These are phyloP conservation scores for Phytophthora pinifolia DNA, from an alignment of 352 stramenopile genomes.

Conservation along the genomic window DNA sequence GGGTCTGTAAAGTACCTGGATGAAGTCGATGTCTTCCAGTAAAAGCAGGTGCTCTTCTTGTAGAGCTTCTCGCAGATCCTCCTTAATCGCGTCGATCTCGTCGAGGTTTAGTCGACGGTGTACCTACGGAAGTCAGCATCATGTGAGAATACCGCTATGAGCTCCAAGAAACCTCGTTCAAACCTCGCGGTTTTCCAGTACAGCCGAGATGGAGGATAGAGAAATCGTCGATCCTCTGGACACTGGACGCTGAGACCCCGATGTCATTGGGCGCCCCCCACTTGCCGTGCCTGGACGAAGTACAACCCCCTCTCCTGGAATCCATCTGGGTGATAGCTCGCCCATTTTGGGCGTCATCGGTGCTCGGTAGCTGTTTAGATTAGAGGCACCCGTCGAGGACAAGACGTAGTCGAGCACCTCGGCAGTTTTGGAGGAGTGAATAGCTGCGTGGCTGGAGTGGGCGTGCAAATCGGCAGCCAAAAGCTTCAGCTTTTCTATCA, in stretches of 20 bases:
- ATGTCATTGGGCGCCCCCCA: constrained; percentile 38
- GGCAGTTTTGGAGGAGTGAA: constrained; percentile 47
- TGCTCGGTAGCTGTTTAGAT: constrained; percentile 12
- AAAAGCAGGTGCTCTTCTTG: constrained; percentile 59
- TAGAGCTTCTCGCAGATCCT: constrained; percentile 58
- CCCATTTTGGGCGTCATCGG: constrained; percentile 53
- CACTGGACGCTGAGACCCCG: constrained; percentile 49
- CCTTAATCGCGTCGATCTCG: constrained; percentile 70
- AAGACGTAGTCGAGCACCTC: constrained; percentile 71
- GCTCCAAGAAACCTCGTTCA: no score
- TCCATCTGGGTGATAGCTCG: constrained; percentile 26
- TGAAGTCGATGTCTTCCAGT: constrained; percentile 85
- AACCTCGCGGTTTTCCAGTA: constrained; percentile 63
- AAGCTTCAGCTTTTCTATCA: constrained; percentile 77
- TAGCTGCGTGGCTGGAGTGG: constrained; percentile 15
- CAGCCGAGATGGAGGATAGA: constrained; percentile 50
- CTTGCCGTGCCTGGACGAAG: constrained; percentile 53
- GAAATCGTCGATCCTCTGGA: constrained; percentile 72
- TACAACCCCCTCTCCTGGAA: constrained; percentile 16
- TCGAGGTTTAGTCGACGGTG: constrained; percentile 61
- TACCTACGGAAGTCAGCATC: constrained; percentile 24
- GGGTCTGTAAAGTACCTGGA: constrained; percentile 50
- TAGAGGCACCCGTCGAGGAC: constrained; percentile 14
- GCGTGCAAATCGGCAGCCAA: constrained; percentile 48
- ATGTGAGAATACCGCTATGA: no score